Percentiles rank a stretch among this genome's conserved stretches.
These are phyloP conservation scores for Jackrogersella minutella DNA, from an alignment of 495 filamentous ascomycete genomes.

Conservation along the genomic window DNA sequence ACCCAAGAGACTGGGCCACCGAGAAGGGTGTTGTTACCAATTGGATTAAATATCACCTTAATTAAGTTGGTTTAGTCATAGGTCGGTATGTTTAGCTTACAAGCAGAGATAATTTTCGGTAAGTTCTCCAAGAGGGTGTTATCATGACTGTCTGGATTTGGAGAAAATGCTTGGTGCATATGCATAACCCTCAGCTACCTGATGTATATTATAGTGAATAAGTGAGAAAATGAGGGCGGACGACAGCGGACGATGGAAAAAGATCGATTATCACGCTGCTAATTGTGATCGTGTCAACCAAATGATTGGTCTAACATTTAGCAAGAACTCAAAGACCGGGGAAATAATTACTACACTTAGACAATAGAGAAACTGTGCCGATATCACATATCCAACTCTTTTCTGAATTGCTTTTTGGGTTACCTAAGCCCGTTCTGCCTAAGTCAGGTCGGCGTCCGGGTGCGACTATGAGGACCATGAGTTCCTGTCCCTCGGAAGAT, in stretches of 20 bases:
- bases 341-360: background rate
- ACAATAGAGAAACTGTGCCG: background rate
- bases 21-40: background rate
- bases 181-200: too few relatives aligned
- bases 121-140: background rate
- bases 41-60: background rate
- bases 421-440: conserved; percentile 30
- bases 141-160: background rate
- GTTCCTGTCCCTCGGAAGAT: conserved; percentile 20
- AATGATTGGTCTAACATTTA: background rate
- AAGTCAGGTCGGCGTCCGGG: conserved; percentile 24
- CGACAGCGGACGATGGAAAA: too few relatives aligned
- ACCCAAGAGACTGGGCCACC: background rate
- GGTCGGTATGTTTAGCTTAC: background rate
- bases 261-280: too few relatives aligned
- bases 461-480: conserved; percentile 1
- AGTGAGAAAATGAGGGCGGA: too few relatives aligned
- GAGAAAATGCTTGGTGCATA: background rate
- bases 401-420: background rate
- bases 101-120: background rate
- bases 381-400: background rate
- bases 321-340: background rate
- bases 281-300: too few relatives aligned
- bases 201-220: too few relatives aligned
- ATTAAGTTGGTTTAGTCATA: background rate